Base-by-base conservation (phyloP, 768 basidiomycete species). In the Imleria badia region DNA sequence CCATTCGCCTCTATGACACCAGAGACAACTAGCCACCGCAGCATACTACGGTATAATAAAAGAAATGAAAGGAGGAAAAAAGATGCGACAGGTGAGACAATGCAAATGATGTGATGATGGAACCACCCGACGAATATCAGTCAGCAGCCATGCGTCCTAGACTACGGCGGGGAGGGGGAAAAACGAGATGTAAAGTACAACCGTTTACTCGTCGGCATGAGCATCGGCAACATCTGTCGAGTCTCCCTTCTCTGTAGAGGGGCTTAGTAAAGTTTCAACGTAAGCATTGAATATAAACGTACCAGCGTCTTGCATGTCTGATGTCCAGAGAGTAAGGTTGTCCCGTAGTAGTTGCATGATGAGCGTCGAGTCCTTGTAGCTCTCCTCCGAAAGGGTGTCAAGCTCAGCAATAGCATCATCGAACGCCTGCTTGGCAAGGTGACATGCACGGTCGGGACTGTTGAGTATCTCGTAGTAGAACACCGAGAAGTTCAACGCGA, bases 391-490 rank as follows among this genome's bases (percentile, higher is more conserved):
- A 51, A 98, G 85, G 22, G 95, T 98, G 81, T 98, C 95, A 68
- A 98, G 92, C 78, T 98, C 95, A 63, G 95, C 94, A 72, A 98
- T 98, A 43, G 96, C 96, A 73, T 98, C 95, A 60, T 98, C 95
- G 75, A 98, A 98, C 9, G 96, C 95, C 76, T 97, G 94, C 81
- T 98, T 98, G 73, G 95, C 95, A 63, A 98, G 89, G 71, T 95
- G 92, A 81, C 95, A 97, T 48, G 96, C 96, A 75, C 94, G 92
- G 76, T 97, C 95, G 63, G 96, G 94, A 75, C 89, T 91, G 85
- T 97, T 97, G 75, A 97, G 87, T 73, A 98, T 97, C 77, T 98
- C 95, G 79, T 97, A 97, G 84, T 98, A 98, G 84, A 98, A 98
- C 46, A 98, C 95, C 50, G 94, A 97, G 85, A 98, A 98, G 85